Evolutionary conservation across 306 rosid genomes (phyloP).

Genomic region (Styphnolobium japonicum): DNA sequence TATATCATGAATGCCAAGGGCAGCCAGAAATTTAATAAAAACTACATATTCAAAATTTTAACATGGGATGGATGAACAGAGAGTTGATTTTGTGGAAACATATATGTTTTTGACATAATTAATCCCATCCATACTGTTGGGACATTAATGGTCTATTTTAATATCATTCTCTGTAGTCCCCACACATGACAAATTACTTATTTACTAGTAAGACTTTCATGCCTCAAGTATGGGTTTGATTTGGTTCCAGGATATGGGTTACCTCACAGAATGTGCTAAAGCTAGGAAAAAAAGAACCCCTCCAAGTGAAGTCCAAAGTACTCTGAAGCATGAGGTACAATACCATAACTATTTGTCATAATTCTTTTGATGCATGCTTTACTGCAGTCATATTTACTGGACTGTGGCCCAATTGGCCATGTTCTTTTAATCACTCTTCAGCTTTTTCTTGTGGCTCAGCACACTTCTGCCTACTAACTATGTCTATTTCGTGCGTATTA

Average conservation of each 20-base stretch:
- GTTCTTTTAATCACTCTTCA: conserved; percentile 11
- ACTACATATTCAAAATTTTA: not conserved
- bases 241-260: conserved; percentile 58
- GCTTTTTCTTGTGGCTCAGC: not conserved
- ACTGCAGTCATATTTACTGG: not conserved
- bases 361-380: conserved; percentile 4
- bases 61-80: not conserved
- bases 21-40: not conserved
- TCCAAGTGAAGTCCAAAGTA: conserved; percentile 51
- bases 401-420: not conserved
- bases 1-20: conserved; percentile 2
- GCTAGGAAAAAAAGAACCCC: conserved; percentile 50
- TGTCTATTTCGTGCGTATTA: not conserved
- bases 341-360: conserved; percentile 10
- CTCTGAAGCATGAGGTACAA: conserved; percentile 84
- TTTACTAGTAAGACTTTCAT: not conserved
- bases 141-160: conserved; percentile 19
- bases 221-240: conserved; percentile 37
- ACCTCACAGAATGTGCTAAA: conserved; percentile 44
- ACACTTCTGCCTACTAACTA: not conserved
- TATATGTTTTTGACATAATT: not conserved
- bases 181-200: not conserved
- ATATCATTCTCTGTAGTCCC: conserved; percentile 23
- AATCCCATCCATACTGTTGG: conserved; percentile 23
- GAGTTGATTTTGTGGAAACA: not conserved